Percentiles rank a stretch among this genome's conserved stretches.
phyloP scores from a whole-genome alignment of 1,284 basidiomycete species.

The Irpex rosettiformis region DNA sequence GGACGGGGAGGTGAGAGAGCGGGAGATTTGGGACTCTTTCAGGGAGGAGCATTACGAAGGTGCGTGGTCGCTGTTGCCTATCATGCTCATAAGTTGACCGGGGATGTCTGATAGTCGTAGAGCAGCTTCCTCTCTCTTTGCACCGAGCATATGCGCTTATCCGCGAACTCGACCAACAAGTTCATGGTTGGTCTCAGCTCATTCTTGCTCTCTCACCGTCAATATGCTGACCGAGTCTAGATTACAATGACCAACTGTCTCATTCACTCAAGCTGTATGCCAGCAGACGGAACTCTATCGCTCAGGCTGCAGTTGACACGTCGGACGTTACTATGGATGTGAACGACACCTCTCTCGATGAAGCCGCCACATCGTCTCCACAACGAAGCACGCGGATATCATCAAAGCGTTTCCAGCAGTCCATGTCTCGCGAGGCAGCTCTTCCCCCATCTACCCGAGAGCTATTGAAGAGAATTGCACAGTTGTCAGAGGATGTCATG shows the following conservation, averaged over 20 bases:
- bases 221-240: slow-evolving; percentile 13
- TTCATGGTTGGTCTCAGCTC: slow-evolving; percentile 44
- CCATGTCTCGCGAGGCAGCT: neutral
- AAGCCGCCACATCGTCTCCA: neutral
- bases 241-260: slow-evolving; percentile 20
- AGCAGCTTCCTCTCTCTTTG: slow-evolving; percentile 83
- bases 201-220: neutral
- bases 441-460: slow-evolving; percentile 35
- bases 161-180: slow-evolving; percentile 79
- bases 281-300: slow-evolving; percentile 19
- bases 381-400: neutral
- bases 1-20: neutral
- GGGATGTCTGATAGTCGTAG: slow-evolving; percentile 38
- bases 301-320: neutral
- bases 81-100: neutral
- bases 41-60: slow-evolving; percentile 81
- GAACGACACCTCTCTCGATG: neutral
- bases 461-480: slow-evolving; percentile 54
- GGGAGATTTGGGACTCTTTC: slow-evolving; percentile 71
- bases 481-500: slow-evolving; percentile 55
- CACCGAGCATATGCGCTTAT: slow-evolving; percentile 79
- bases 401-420: neutral
- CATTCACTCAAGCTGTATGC: slow-evolving; percentile 26
- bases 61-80: slow-evolving; percentile 10
- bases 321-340: neutral